Evolutionary conservation across 306 rosid species (phyloP), one percentile per base, ranked within the genome.

Genomic region (Cucurbita pepo): DNA sequence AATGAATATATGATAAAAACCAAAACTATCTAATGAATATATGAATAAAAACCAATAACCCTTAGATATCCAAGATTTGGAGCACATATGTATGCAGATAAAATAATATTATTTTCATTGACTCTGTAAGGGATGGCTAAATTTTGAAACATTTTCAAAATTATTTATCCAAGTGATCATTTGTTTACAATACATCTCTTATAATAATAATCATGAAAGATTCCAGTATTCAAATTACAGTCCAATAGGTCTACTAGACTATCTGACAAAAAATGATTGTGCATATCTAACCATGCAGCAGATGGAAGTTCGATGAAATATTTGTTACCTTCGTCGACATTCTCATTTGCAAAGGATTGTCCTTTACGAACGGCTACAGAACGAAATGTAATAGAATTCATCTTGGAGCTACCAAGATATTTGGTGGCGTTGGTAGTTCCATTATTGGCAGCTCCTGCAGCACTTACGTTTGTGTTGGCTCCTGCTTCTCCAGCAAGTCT

Each of bases 301-400:
- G 63, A 40, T 7, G 65, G 21, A 22, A 37, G 51, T 52, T 22
- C 12, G 63, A 43, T 56, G 41, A 56, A 71, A 37, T 72, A 72
- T 55, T 52, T 72, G 59, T 76, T 72, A 93, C 96, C 98, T 85
- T 90, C 97, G 63, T 89, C 97, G 38, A 82, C 79, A 75, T 88
- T 94, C 84, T 94, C 98, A 59, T 86, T 90, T 71, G 96, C 85
- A 89, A 95, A 94, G 74, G 89, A 69, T 61, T 84, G 97, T 77
- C 91, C 92, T 81, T 89, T 94, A 61, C 94, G 97, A 77, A 71
- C 47, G 77, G 89, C 40, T 81, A 87, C 77, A 69, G 85, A 82
- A 77, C 96, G 97, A 77, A 90, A 88, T 41, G 96, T 82, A 81
- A 87, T 78, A 73, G 89, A 79, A 80, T 87, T 80, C 76, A 82